These are phyloP conservation scores for Hypoxylon cercidicola DNA, from an alignment of 495 filamentous ascomycete species.

Conservation along the genomic window DNA sequence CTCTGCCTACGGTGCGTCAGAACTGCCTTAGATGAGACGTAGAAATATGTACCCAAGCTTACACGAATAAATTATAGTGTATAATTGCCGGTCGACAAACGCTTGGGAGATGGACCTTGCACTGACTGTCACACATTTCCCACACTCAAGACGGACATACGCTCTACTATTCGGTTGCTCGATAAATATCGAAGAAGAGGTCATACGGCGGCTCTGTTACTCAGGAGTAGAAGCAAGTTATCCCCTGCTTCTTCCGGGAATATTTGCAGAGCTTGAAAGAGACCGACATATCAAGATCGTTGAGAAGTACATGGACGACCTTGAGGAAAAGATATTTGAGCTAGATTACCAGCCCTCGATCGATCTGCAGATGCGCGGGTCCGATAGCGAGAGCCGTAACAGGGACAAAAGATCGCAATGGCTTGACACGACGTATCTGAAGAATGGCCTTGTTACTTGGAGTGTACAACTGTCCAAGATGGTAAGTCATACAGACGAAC, in stretches of 20 bases:
- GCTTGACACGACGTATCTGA: slow-evolving; percentile 41
- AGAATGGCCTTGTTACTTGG: slow-evolving; percentile 43
- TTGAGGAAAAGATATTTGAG: slow-evolving; percentile 40
- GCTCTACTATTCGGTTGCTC: slow-evolving; percentile 44
- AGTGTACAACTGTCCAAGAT: slow-evolving; percentile 42
- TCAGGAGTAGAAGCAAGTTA: slow-evolving; percentile 35
- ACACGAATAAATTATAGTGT: slow-evolving; percentile 2
- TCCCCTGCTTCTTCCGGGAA: slow-evolving; percentile 44
- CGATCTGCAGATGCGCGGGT: background rate
- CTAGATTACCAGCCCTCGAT: slow-evolving; percentile 25
- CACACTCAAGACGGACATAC: slow-evolving; percentile 36
- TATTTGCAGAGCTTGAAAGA: slow-evolving; percentile 46
- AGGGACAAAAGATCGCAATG: slow-evolving; percentile 37
- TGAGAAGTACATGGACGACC: slow-evolving; percentile 37
- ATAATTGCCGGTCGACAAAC: slow-evolving; percentile 38
- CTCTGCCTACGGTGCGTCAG: slow-evolving; percentile 18
- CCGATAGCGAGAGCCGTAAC: slow-evolving; percentile 19
- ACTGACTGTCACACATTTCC: slow-evolving; percentile 45
- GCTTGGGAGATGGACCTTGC: slow-evolving; percentile 48
- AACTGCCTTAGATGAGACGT: background rate
- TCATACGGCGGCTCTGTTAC: slow-evolving; percentile 28
- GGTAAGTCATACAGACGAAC: slow-evolving; percentile 26
- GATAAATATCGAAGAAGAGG: slow-evolving; percentile 22
- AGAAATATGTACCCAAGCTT: background rate
- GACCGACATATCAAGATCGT: slow-evolving; percentile 34